Evolutionary conservation across 768 basidiomycete species (phyloP).

Genomic region (Daedaleopsis sinensis): DNA sequence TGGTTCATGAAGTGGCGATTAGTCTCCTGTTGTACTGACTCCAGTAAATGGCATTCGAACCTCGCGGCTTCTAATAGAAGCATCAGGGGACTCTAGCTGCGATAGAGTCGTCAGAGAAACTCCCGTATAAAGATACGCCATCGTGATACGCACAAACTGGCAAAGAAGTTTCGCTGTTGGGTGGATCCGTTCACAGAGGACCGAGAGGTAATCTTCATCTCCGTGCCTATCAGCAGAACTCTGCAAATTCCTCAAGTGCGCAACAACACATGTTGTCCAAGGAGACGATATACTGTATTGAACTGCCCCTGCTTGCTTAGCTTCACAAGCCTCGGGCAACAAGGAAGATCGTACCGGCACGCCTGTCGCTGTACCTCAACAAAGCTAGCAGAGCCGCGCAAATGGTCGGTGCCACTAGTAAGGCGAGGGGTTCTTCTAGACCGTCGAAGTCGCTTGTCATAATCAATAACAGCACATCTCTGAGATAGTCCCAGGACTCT

Average conservation of each 20-base stretch:
- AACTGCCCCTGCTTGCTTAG: slow-evolving; percentile 6
- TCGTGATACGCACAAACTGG: neutral
- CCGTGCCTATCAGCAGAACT: neutral
- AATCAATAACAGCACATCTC: slow-evolving; percentile 51
- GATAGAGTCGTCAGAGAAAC: neutral
- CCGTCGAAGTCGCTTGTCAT: slow-evolving; percentile 46
- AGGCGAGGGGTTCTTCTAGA: slow-evolving; percentile 53
- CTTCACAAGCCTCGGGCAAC: neutral
- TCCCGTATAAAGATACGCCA: neutral
- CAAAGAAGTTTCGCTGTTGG: neutral
- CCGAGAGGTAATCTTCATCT: slow-evolving; percentile 26
- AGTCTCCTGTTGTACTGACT: neutral
- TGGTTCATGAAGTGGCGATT: neutral
- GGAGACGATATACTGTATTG: slow-evolving; percentile 40
- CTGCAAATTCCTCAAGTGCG: slow-evolving; percentile 34
- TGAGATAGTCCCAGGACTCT: slow-evolving; percentile 59
- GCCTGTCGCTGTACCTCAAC: slow-evolving; percentile 17
- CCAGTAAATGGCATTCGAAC: neutral
- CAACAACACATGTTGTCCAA: slow-evolving; percentile 52
- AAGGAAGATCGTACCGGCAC: slow-evolving; percentile 14
- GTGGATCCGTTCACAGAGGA: neutral
- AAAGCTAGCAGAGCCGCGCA: slow-evolving; percentile 52
- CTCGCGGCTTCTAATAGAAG: neutral
- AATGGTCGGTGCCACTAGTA: slow-evolving; percentile 51
- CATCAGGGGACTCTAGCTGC: neutral